A percentile compares a stretch with the other conserved stretches of the same genome.
Conservation (phyloP, 169 alveolate species). For the Plasmodium vivax region DNA sequence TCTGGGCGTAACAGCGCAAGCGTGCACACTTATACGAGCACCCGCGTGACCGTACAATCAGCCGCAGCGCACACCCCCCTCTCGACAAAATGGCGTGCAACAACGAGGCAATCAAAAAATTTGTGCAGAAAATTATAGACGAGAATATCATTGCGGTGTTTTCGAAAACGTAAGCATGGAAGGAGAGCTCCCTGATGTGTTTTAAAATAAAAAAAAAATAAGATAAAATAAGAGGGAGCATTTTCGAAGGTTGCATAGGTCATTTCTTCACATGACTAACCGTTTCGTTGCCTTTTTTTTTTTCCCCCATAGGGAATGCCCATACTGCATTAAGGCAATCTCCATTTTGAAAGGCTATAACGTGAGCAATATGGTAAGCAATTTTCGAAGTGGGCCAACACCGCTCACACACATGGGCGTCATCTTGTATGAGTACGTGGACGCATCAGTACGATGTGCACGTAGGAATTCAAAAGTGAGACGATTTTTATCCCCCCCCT, state of each 20-base stretch:
- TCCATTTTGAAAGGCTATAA: constrained; percentile 54
- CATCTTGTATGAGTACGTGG: not conserved
- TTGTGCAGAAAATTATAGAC: constrained; percentile 46
- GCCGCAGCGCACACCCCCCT: not conserved
- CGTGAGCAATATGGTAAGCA: constrained; percentile 12
- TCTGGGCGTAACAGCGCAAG: not conserved
- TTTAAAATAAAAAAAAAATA: not conserved
- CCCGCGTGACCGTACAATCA: not conserved
- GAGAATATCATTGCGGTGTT: constrained; percentile 52
- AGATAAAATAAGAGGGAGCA: not conserved
- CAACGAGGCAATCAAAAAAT: constrained; percentile 37
- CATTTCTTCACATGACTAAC: not conserved
- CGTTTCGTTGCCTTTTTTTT: not conserved
- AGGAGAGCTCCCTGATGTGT: not conserved
- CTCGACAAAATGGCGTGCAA: constrained; percentile 27
- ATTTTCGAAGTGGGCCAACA: not conserved
- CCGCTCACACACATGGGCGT: not conserved
- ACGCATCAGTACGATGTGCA: not conserved
- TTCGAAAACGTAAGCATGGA: constrained; percentile 40
- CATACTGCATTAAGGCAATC: constrained; percentile 59
- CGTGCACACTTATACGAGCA: not conserved
- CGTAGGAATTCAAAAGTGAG: not conserved
- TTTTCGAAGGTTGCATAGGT: not conserved
- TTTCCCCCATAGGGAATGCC: constrained; percentile 42
- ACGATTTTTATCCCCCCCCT: not conserved